A percentile compares a stretch with the other conserved stretches of the same genome.
Conservation (phyloP, 192 early-diverging fungal species). For the Rhizoclosmatium globosum region DNA sequence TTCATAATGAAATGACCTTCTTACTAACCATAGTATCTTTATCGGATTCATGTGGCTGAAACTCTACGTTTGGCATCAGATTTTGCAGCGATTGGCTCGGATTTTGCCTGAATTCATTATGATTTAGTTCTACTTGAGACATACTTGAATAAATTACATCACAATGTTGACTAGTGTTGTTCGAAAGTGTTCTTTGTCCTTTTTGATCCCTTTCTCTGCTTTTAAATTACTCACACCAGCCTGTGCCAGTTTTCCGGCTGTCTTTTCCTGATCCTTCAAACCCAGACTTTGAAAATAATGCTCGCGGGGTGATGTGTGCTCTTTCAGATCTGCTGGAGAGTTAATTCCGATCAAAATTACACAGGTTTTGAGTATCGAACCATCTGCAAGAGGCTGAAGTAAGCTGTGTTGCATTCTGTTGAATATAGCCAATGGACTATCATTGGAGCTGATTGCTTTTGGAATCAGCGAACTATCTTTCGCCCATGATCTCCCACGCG, state of each 20-base stretch:
- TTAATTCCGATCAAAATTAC: not conserved
- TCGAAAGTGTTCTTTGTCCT: slow-evolving; percentile 64
- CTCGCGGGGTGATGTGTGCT: slow-evolving; percentile 25
- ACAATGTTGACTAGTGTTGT: slow-evolving; percentile 67
- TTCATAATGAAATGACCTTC: slow-evolving; percentile 2
- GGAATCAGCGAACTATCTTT: slow-evolving; percentile 58
- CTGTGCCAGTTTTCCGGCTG: slow-evolving; percentile 3
- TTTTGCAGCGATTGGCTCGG: slow-evolving; percentile 27
- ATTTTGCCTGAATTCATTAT: slow-evolving; percentile 49
- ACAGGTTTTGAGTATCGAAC: too few relatives aligned
- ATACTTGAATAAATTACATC: slow-evolving; percentile 48
- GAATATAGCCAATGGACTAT: slow-evolving; percentile 49
- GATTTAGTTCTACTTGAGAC: not conserved
- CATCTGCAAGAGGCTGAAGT: slow-evolving; percentile 38
- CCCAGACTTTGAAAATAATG: slow-evolving; percentile 35
- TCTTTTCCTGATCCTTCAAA: slow-evolving; percentile 24
- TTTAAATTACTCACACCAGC: not conserved
- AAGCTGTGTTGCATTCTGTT: slow-evolving; percentile 49
- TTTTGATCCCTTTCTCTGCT: slow-evolving; percentile 53
- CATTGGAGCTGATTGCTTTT: slow-evolving; percentile 27
- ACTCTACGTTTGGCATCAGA: slow-evolving; percentile 17
- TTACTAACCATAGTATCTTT: slow-evolving; percentile 40
- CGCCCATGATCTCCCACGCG: slow-evolving; percentile 57
- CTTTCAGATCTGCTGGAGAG: slow-evolving; percentile 25
- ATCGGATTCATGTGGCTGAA: slow-evolving; percentile 32